Evolutionary conservation across 2,329 filamentous ascomycete genomes (phyloP).

Genomic region (Aspergillus alliaceus): DNA sequence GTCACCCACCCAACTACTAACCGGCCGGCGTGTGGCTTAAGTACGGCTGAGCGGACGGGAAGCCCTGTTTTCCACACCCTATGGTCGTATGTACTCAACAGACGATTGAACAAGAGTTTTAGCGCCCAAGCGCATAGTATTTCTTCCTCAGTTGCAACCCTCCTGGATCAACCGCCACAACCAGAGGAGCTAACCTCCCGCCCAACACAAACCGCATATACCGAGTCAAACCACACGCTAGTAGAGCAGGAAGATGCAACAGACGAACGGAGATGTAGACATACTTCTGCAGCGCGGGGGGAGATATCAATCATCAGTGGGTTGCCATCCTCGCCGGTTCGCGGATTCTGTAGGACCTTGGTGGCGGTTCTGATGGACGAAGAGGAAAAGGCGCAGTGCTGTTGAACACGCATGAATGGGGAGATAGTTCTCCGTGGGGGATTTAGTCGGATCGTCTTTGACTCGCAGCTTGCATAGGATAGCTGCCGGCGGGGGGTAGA

Average conservation of each 20-base stretch:
- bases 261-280: constrained; percentile 17
- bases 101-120: constrained; percentile 11
- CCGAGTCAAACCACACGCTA: neutral
- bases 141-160: neutral
- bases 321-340: constrained; percentile 79
- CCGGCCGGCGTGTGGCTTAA: constrained; percentile 47
- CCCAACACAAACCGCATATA: neutral
- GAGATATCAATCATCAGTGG: constrained; percentile 82
- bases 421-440: neutral
- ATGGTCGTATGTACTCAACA: constrained; percentile 43
- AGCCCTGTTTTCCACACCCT: constrained; percentile 49
- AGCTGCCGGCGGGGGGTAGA: constrained; percentile 19
- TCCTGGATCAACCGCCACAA: neutral
- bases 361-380: constrained; percentile 36
- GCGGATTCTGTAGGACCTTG: constrained; percentile 63
- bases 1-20: constrained; percentile 51
- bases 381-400: constrained; percentile 35
- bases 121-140: neutral
- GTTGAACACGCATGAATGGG: constrained; percentile 10
- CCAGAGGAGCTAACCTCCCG: neutral
- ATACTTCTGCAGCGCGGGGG: constrained; percentile 74
- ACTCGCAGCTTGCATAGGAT: neutral
- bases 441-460: neutral
- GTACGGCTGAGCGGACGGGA: constrained; percentile 49
- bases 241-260: neutral